Percentiles rank a stretch among this genome's conserved stretches.
Evolutionary conservation across 306 rosid genomes (phyloP).

Genomic region (Begonia fuchsioides): DNA sequence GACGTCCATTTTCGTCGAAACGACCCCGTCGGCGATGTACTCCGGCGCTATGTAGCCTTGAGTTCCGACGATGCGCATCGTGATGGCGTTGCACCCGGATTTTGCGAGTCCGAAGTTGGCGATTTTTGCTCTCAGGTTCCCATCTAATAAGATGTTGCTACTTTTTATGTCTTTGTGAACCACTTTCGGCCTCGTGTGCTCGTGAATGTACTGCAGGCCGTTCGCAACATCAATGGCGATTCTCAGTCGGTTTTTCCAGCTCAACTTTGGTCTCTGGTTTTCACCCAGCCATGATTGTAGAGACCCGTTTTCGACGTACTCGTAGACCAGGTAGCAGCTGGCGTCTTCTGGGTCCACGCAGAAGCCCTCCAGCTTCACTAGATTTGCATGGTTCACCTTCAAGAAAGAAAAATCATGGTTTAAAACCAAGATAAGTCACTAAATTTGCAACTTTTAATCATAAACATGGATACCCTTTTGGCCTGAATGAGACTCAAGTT

Average conservation of each 20-base stretch:
- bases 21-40: conserved; percentile 26
- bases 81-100: no score
- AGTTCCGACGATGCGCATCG: no score
- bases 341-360: conserved; percentile 30
- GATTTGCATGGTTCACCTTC: conserved; percentile 49
- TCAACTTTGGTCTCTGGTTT: conserved; percentile 24
- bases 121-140: conserved; percentile 58
- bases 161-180: conserved; percentile 65
- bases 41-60: no score
- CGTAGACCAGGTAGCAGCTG: conserved; percentile 46
- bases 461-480: no score
- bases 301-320: conserved; percentile 65
- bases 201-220: conserved; percentile 77
- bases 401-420: no score
- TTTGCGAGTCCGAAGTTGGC: conserved; percentile 22
- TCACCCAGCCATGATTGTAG: conserved; percentile 45
- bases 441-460: no score
- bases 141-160: conserved; percentile 54
- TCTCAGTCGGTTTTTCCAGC: conserved; percentile 58
- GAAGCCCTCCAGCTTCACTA: conserved; percentile 54
- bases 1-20: conserved; percentile 45
- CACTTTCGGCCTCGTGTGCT: conserved; percentile 58
- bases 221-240: conserved; percentile 70
- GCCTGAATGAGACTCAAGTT: no score
- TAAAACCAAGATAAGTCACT: no score